These are phyloP conservation scores for Aspergillus sp. DNA, from an alignment of 2,329 filamentous ascomycete genomes.

Conservation along the genomic window DNA sequence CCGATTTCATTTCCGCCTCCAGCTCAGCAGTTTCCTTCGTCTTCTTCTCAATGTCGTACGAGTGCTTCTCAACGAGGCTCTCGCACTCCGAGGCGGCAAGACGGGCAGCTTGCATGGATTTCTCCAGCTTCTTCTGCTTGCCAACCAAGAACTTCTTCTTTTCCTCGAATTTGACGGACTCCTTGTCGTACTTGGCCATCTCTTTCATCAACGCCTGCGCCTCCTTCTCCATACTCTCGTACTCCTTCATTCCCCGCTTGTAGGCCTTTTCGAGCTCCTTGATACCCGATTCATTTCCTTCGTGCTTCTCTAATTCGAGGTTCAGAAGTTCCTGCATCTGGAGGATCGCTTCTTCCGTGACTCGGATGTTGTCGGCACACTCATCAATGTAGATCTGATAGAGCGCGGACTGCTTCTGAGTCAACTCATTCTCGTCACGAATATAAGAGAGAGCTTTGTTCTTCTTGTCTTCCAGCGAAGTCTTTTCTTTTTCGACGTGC, in stretches of 20 bases:
- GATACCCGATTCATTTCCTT: slow-evolving; percentile 85
- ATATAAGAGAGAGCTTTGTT: slow-evolving; percentile 88
- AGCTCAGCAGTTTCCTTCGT: slow-evolving; percentile 71
- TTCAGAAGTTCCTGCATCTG: slow-evolving; percentile 87
- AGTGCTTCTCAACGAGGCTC: slow-evolving; percentile 74
- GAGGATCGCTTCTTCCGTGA: slow-evolving; percentile 85
- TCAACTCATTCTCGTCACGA: slow-evolving; percentile 88
- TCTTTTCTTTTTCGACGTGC: slow-evolving; percentile 97
- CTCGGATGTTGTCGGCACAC: slow-evolving; percentile 81
- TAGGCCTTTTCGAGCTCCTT: slow-evolving; percentile 85
- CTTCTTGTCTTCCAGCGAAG: slow-evolving; percentile 91
- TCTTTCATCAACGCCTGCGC: slow-evolving; percentile 79
- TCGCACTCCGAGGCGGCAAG: slow-evolving; percentile 72
- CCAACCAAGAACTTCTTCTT: slow-evolving; percentile 90
- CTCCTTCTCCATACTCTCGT: slow-evolving; percentile 77
- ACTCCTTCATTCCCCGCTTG: slow-evolving; percentile 78
- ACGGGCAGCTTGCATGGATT: slow-evolving; percentile 75
- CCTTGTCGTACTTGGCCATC: slow-evolving; percentile 90
- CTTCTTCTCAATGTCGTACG: slow-evolving; percentile 74
- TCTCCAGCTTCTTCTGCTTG: slow-evolving; percentile 95
- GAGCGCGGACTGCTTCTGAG: slow-evolving; percentile 82
- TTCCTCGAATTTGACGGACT: slow-evolving; percentile 95
- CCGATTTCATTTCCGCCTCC: slow-evolving; percentile 71
- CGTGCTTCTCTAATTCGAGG: slow-evolving; percentile 84
- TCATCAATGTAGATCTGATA: slow-evolving; percentile 91